Evolutionary conservation across 495 filamentous ascomycete genomes (phyloP), one percentile per base, ranked within the genome.

Genomic region (Penicillium lagena): DNA sequence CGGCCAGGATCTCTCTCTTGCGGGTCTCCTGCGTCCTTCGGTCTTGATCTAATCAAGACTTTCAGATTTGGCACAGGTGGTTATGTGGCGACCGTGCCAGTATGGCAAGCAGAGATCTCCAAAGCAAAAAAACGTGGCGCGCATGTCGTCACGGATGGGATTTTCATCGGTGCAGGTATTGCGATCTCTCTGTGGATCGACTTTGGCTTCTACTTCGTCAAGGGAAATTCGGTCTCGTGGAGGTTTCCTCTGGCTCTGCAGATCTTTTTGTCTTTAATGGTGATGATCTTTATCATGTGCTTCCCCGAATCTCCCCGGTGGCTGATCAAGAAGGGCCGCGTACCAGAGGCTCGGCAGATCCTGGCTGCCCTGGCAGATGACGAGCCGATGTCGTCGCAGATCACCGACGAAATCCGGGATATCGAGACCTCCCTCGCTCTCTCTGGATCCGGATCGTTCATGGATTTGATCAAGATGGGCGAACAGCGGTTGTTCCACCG

Each of bases 161-260:
- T 80, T 1, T 67, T 83, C 30, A 82, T 85, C 48, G 81, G 81
- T 38, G 75, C 78, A 14, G 82, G 82, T 43, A 78, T 85, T 12
- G 74, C 80, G 2, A 70, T 81, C n/a, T 76, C 79, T 2, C 77
- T 83, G 40, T 86, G 81, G 82, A 69, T 85, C n/a, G 81, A 83
- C 54, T 82, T 77, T 35, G 73, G 71, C 2, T 76, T 72, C 45
- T 70, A 76, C 49, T 71, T 77, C 33, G 62, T 71, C 29, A 77
- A 68, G 32, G 58, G 59, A 7, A 73, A 67, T 22, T 56, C 75
- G 9, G 69, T 82, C 29, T 66, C 71, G 29, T 85, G 81, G 81
- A 68, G 81, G 4, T 80, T 85, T 44, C 82, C 81, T 0, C 71
- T 86, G 37, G 80, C 74, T 11, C 80, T 86, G 60, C 81, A 83